These are phyloP conservation scores for Mortierella sp. DNA, from an alignment of 371 early-diverging fungal genomes.

Conservation along the genomic window DNA sequence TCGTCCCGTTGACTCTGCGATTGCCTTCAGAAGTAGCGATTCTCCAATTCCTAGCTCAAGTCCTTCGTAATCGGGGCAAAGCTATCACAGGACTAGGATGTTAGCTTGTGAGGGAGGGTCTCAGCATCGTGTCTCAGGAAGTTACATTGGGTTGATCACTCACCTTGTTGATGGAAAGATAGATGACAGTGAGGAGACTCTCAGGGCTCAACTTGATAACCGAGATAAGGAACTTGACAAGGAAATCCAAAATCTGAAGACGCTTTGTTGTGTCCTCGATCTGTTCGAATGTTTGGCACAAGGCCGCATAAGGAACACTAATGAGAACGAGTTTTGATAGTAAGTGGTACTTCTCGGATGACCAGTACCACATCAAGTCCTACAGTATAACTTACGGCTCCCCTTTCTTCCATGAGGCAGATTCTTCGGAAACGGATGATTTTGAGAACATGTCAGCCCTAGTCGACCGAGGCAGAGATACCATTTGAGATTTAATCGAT, in stretches of 20 bases:
- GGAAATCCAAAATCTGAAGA: slow-evolving; percentile 83
- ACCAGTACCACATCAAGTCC: too few relatives aligned
- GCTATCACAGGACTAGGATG: slow-evolving; percentile 53
- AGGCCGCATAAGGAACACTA: slow-evolving; percentile 83
- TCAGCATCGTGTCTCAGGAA: not conserved
- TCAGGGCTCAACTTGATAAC: slow-evolving; percentile 80
- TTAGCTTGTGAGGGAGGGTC: not conserved
- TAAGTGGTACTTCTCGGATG: not conserved
- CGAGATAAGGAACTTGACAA: slow-evolving; percentile 79
- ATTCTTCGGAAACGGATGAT: slow-evolving; percentile 25
- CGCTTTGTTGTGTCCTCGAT: slow-evolving; percentile 80
- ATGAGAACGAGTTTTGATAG: not conserved
- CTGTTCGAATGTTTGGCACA: slow-evolving; percentile 89
- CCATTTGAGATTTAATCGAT: not conserved
- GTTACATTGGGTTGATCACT: not conserved
- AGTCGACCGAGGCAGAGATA: not conserved
- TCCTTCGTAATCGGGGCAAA: slow-evolving; percentile 96
- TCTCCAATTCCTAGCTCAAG: slow-evolving; percentile 98
- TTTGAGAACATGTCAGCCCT: slow-evolving; percentile 55
- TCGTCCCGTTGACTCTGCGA: slow-evolving; percentile 90
- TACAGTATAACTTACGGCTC: slow-evolving; percentile 52
- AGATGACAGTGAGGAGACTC: slow-evolving; percentile 80
- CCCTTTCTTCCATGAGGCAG: slow-evolving; percentile 60
- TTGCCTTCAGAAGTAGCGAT: slow-evolving; percentile 91
- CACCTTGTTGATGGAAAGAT: slow-evolving; percentile 94